Base-by-base conservation (phyloP, 371 early-diverging fungal species). In the Rozella allomycis region DNA sequence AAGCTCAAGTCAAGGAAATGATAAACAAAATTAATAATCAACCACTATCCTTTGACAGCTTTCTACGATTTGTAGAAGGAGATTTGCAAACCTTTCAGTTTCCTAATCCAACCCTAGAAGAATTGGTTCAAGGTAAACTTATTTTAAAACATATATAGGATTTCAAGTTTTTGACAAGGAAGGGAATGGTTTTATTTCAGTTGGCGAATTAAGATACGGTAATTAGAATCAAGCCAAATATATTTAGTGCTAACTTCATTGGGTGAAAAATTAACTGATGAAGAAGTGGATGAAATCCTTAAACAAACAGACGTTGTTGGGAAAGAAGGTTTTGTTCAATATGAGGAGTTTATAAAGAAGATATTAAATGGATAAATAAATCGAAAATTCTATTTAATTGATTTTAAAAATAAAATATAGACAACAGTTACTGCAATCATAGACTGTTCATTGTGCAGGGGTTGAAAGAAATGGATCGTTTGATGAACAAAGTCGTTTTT, bases 251-350 rank as follows among this genome's bases (percentile, higher is more conserved):
- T 35, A 12, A 35, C 36, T 5, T 13, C 13, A 21, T 16, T 35
- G n/a, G 36, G 36, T 16, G 36, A 35, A 29, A 35, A 28, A 13
- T 26, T 35, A 18, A 28, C 18, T 23, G 36, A 35, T 19, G 36
- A 27, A 9, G 36, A 35, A 29, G 12, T 35, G 27, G 7, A 17
- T 16, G 29, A 35, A 35, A 10, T 35, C 2, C 50, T 82, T 34
- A 78, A 78, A 56, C 70, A 66, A 35, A 66, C 72, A 23, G 66
- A 74, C 31, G n/a, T n/a, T n/a, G 58, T 70, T 41, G 71, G 72
- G 45, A 74, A 78, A 47, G 63, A 72, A 37, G 80, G 79, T 26
- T 67, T 66, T 42, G 73, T 82, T 42, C 71, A 76, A 51, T 78
- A 80, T 52, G 76, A 77, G 42, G 74, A 55, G 25, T 55, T 55